These are phyloP conservation scores for Penicillium brasilianum DNA, from an alignment of 2,329 filamentous ascomycete species.

Conservation along the genomic window DNA sequence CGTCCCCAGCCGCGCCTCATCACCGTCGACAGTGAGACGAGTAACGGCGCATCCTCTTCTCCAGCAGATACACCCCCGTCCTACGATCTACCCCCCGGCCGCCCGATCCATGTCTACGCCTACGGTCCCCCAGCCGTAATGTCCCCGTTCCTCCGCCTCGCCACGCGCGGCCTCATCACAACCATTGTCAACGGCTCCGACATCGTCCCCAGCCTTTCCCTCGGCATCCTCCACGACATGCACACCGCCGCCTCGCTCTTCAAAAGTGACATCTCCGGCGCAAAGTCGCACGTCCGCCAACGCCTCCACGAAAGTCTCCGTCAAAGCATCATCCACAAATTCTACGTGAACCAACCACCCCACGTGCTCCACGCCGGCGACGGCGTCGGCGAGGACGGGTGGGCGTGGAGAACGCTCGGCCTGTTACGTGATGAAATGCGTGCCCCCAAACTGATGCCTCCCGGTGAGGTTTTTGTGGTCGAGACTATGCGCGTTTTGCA, in stretches of 20 bases:
- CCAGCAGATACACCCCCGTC: conserved; percentile 20
- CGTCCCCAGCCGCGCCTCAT: conserved; percentile 48
- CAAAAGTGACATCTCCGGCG: conserved; percentile 71
- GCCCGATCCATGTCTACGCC: conserved; percentile 78
- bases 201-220: conserved; percentile 73
- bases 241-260: conserved; percentile 74
- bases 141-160: conserved; percentile 70
- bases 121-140: conserved; percentile 77
- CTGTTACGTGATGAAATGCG: conserved; percentile 70
- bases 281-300: conserved; percentile 68
- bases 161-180: conserved; percentile 75
- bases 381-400: conserved; percentile 66
- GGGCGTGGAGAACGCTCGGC: conserved; percentile 71
- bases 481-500: conserved; percentile 71
- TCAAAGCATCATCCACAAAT: conserved; percentile 65
- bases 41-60: conserved; percentile 24
- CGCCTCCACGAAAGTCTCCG: conserved; percentile 70
- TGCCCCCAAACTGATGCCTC: conserved; percentile 72
- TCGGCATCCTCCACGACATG: conserved; percentile 75
- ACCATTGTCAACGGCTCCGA: conserved; percentile 75
- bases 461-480: conserved; percentile 75
- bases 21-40: conserved; percentile 30
- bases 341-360: conserved; percentile 59
- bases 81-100: conserved; percentile 66
- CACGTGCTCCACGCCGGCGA: conserved; percentile 52